Percentiles rank a stretch among this genome's conserved stretches.
Conservation (phyloP, 2,329 filamentous ascomycete genomes). For the Aquanectria penicillioides region DNA sequence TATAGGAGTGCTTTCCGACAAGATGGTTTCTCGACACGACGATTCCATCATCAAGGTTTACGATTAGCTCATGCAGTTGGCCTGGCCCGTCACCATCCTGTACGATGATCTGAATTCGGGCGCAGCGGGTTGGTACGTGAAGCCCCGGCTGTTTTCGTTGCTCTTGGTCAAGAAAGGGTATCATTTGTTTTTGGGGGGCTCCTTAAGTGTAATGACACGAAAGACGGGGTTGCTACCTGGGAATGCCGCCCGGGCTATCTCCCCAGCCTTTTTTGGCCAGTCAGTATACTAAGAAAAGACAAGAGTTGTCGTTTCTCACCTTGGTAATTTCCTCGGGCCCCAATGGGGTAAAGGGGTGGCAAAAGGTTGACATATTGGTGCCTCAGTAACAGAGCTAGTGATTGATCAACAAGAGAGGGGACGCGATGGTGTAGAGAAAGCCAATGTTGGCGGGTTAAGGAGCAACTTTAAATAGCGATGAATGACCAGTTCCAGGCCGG, state of each 20-base stretch:
- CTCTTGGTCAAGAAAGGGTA: conserved; percentile 56
- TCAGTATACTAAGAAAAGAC: not conserved
- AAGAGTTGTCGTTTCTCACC: not conserved
- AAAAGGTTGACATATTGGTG: not conserved
- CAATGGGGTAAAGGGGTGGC: conserved; percentile 8
- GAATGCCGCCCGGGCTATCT: conserved; percentile 36
- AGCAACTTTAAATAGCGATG: too few relatives aligned
- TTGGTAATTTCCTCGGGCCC: conserved; percentile 4
- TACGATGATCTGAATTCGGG: conserved; percentile 51
- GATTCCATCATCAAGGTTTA: conserved; percentile 39
- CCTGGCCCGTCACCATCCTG: conserved; percentile 19
- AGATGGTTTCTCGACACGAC: conserved; percentile 45
- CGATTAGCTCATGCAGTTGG: conserved; percentile 43
- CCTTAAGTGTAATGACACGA: conserved; percentile 59
- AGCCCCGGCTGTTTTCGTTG: conserved; percentile 34
- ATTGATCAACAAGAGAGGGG: not conserved
- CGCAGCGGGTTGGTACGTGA: conserved; percentile 44
- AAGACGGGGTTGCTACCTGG: conserved; percentile 48
- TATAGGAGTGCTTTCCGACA: conserved; percentile 56
- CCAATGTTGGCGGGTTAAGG: too few relatives aligned
- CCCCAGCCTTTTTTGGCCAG: conserved; percentile 32
- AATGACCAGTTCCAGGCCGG: too few relatives aligned
- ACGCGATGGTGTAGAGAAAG: not conserved
- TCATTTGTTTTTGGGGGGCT: conserved; percentile 61
- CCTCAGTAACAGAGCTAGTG: not conserved